phyloP scores from a whole-genome alignment of 495 filamentous ascomycete genomes.

The Penicillium cataractarum region DNA sequence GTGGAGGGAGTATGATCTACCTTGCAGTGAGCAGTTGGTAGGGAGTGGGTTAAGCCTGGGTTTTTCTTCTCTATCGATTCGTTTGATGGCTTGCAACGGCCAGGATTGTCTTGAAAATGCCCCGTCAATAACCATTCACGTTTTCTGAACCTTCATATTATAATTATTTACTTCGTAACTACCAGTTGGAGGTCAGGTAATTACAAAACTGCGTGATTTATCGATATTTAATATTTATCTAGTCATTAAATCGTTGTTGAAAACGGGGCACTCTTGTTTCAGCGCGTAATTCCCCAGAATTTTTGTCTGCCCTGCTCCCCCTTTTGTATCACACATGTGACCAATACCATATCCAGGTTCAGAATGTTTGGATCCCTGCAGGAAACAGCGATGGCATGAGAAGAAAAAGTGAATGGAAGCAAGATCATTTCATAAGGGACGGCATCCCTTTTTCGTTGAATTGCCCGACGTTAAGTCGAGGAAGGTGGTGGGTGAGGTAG shows the following conservation, averaged over 20 bases:
- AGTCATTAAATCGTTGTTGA: constrained; percentile 47
- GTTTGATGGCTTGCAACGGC: neutral
- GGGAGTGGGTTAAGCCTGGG: too few relatives aligned
- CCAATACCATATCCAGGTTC: neutral
- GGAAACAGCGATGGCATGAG: neutral
- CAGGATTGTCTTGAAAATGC: neutral
- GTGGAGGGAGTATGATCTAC: neutral
- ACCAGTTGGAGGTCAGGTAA: too few relatives aligned
- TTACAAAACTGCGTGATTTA: neutral
- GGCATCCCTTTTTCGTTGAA: constrained; percentile 5
- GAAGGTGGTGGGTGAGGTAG: constrained; percentile 12
- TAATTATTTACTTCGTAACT: too few relatives aligned
- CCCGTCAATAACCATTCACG: neutral
- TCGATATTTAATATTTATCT: constrained; percentile 1
- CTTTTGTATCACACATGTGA: constrained; percentile 10
- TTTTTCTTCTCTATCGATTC: too few relatives aligned
- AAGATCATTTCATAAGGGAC: constrained; percentile 4
- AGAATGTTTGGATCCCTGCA: neutral
- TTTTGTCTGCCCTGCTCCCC: neutral
- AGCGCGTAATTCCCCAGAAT: constrained; percentile 6
- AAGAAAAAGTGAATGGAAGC: neutral
- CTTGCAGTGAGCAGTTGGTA: too few relatives aligned
- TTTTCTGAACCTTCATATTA: too few relatives aligned
- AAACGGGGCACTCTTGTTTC: constrained; percentile 36
- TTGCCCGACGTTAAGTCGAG: constrained; percentile 46